phyloP scores from a whole-genome alignment of 2,329 filamentous ascomycete genomes.

The Cryoendolithus antarcticus region DNA sequence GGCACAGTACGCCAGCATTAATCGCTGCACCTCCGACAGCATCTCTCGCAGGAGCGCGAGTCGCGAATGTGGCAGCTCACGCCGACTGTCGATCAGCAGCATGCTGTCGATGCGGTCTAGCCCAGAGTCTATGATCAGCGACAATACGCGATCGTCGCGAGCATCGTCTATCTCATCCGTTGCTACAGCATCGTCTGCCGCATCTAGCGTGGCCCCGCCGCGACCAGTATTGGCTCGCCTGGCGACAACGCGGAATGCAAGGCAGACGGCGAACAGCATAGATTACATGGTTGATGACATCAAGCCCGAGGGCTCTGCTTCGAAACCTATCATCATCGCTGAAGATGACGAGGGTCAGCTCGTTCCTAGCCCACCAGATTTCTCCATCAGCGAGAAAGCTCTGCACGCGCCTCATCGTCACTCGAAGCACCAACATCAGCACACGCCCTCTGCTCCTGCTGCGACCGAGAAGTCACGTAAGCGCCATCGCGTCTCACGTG shows the following conservation, averaged over 20 bases:
- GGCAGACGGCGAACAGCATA: constrained; percentile 23
- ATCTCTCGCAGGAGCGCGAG: constrained; percentile 15
- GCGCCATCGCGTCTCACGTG: constrained; percentile 17
- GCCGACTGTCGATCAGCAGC: constrained; percentile 37
- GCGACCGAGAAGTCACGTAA: constrained; percentile 17
- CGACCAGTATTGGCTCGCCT: constrained; percentile 37
- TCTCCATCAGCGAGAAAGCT: constrained; percentile 20
- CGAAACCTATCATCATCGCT: constrained; percentile 18
- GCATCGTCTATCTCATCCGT: constrained; percentile 43
- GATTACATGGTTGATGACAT: constrained; percentile 9
- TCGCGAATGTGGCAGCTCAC: constrained; percentile 16
- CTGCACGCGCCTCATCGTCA: constrained; percentile 21
- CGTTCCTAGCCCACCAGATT: constrained; percentile 19
- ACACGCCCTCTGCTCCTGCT: constrained; percentile 4
- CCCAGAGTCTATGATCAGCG: constrained; percentile 53
- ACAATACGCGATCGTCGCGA: constrained; percentile 42
- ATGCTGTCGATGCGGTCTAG: constrained; percentile 42
- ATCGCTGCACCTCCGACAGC: constrained; percentile 43
- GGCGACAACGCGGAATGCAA: constrained; percentile 40
- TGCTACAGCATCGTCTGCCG: constrained; percentile 30
- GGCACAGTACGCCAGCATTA: constrained; percentile 41
- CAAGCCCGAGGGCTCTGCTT: constrained; percentile 15
- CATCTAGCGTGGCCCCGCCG: constrained; percentile 37
- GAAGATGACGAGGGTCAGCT: constrained; percentile 17
- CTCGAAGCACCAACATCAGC: constrained; percentile 12